Percentiles rank a stretch among this genome's conserved stretches.
Conservation (phyloP, 805 yeast species). For the Candida incommunis region DNA sequence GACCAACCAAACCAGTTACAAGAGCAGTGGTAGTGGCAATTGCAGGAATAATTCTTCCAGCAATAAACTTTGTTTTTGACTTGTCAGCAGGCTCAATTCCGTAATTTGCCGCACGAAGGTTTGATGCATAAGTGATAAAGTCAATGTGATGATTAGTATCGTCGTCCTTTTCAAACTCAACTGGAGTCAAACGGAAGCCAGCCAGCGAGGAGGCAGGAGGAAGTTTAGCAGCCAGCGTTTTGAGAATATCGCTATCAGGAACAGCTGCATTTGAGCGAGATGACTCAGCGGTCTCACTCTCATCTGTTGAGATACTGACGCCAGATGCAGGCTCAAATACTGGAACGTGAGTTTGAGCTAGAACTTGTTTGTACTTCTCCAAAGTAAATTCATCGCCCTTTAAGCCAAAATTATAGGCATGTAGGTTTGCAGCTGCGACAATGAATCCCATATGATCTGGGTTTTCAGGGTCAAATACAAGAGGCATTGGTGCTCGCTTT, state of each 20-base stretch:
- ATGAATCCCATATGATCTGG: slow-evolving; percentile 71
- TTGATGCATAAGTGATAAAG: slow-evolving; percentile 90
- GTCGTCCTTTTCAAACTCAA: slow-evolving; percentile 96
- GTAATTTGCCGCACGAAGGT: slow-evolving; percentile 88
- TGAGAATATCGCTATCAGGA: slow-evolving; percentile 50
- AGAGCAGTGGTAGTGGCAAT: slow-evolving; percentile 98
- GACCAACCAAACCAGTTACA: slow-evolving; percentile 87
- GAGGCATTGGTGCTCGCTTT: slow-evolving; percentile 88
- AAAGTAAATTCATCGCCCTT: slow-evolving; percentile 46
- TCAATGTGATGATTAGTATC: slow-evolving; percentile 94
- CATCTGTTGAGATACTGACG: slow-evolving; percentile 72
- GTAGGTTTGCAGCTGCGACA: slow-evolving; percentile 78
- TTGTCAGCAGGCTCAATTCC: slow-evolving; percentile 79
- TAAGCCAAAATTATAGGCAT: slow-evolving; percentile 84
- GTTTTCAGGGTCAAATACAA: slow-evolving; percentile 60
- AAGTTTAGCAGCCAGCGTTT: slow-evolving; percentile 54
- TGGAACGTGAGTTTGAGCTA: slow-evolving; percentile 35
- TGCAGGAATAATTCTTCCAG: slow-evolving; percentile 97
- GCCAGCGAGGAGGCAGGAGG: slow-evolving; percentile 85
- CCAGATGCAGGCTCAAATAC: slow-evolving; percentile 67
- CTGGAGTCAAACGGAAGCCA: slow-evolving; percentile 77
- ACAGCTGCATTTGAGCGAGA: slow-evolving; percentile 15
- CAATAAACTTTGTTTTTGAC: slow-evolving; percentile 82
- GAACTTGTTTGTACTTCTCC: slow-evolving; percentile 36
- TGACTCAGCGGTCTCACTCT: slow-evolving; percentile 69